Base-by-base conservation (phyloP, 1,284 basidiomycete species). In the Cryptococcus maquisensis region DNA sequence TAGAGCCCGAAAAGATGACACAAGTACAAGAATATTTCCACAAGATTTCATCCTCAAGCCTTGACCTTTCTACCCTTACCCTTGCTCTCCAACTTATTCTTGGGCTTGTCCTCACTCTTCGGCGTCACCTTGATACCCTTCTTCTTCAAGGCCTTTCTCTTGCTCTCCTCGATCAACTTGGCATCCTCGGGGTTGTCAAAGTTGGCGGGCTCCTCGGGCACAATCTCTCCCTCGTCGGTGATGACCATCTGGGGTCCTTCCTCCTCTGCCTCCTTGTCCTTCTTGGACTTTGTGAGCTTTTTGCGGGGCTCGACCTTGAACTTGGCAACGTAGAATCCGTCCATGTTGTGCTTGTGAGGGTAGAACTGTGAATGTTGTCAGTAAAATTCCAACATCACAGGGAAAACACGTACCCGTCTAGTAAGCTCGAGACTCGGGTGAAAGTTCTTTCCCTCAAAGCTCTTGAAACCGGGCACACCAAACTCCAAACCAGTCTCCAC, bases 311-410 rank as follows among this genome's bases (percentile, higher is more conserved):
- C 87, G 21, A 98, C 86, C 77, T 92, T 96, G 81, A 99, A 90
- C 78, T 98, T 98, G 62, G 95, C 94, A 52, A 98, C 93, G 75
- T 85, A 99, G 82, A 99, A 99, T 2, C 96, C 96, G 75, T 99
- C 96, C 89, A 98, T 75, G 65, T 77, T 77, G 63, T 77, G 74
- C 57, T 76, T 77, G 60, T 76, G 74, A 18, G 75, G 75, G 63
- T 76, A 76, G 61, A 72, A 77, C 64, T 71, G 54, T n/a, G 13
- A 23, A 18, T 35, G 26, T 21, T 16, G 18, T 32, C 40, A 18
- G 43, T n/a, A 35, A 43, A 15, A 35, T 35, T 15, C 26, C 26
- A 32, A 37, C 38, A 40, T 51, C 40, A 39, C 16, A 49, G 35
- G 38, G 42, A 46, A 39, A n/a, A 90, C 91, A 63, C 71, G 53